Conservation (phyloP, 2,329 filamentous ascomycete species). For the Diaporthe sp. region DNA sequence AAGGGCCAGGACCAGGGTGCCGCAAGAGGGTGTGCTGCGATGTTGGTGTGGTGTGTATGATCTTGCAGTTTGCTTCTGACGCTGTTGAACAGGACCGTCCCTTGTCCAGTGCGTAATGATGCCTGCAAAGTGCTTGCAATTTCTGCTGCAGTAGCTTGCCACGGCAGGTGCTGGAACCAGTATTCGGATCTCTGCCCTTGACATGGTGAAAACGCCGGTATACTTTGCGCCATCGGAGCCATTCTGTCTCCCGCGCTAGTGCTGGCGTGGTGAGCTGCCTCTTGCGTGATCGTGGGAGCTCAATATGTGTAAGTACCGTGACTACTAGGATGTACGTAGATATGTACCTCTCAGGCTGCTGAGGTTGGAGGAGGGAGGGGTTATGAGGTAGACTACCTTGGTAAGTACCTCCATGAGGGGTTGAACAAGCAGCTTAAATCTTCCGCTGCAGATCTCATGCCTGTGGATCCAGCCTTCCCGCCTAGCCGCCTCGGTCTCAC, state of each 20-base stretch:
- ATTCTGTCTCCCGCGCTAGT: background rate
- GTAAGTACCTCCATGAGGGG: background rate
- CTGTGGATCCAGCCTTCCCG: conserved; percentile 14
- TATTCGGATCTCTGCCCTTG: background rate
- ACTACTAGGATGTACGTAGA: too few species aligned
- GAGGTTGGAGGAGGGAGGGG: background rate
- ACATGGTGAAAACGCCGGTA: background rate
- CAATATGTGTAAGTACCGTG: background rate
- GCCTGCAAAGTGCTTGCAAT: conserved; percentile 1
- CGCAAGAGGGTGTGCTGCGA: background rate
- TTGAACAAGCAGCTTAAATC: background rate
- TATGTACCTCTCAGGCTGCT: too few species aligned
- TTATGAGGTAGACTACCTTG: background rate
- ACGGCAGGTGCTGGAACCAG: background rate
- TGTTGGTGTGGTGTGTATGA: background rate
- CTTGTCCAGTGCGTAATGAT: background rate
- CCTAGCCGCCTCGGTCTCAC: background rate
- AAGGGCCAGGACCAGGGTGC: background rate
- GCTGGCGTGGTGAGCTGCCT: background rate
- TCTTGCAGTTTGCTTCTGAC: background rate
- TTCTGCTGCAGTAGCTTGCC: conserved; percentile 6
- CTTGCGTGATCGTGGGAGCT: background rate
- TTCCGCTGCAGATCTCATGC: background rate
- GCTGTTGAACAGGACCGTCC: background rate
- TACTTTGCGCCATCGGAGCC: conserved; percentile 19